A percentile compares a stretch with the other conserved stretches of the same genome.
Evolutionary conservation across 2,329 filamentous ascomycete genomes (phyloP).

Genomic region (Alternaria triticina): DNA sequence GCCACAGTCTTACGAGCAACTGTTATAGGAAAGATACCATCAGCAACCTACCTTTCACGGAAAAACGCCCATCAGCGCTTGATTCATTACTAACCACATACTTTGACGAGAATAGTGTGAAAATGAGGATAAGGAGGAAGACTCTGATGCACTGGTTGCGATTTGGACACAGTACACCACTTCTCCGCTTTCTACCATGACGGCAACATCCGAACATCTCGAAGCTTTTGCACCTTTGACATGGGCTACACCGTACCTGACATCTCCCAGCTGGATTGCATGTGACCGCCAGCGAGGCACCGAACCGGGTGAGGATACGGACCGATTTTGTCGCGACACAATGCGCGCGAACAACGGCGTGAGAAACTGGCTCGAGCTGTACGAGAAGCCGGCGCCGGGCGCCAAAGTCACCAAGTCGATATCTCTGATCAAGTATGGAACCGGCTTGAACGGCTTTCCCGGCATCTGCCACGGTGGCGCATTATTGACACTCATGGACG

Average conservation of each 20-base stretch:
- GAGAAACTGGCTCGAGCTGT: slow-evolving; percentile 27
- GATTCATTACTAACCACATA: neutral
- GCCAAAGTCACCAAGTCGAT: slow-evolving; percentile 17
- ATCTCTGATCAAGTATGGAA: slow-evolving; percentile 27
- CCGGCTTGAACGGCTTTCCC: slow-evolving; percentile 67
- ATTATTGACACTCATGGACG: slow-evolving; percentile 70
- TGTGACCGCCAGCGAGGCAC: slow-evolving; percentile 19
- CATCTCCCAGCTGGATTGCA: slow-evolving; percentile 25
- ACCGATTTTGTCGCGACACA: slow-evolving; percentile 24
- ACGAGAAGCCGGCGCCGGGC: slow-evolving; percentile 23
- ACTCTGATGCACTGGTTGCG: neutral
- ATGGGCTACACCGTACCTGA: slow-evolving; percentile 32
- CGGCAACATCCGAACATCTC: slow-evolving; percentile 13
- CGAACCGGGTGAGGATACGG: slow-evolving; percentile 8
- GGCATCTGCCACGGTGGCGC: slow-evolving; percentile 72
- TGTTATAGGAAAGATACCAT: neutral
- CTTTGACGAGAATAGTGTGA: neutral
- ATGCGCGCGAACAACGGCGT: slow-evolving; percentile 25
- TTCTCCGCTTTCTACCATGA: slow-evolving; percentile 9
- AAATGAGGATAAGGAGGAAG: neutral
- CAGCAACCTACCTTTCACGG: neutral
- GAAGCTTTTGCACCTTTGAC: slow-evolving; percentile 27
- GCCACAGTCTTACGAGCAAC: neutral
- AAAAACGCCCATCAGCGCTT: neutral
- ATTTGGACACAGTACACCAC: neutral